A percentile compares a stretch with the other conserved stretches of the same genome.
Evolutionary conservation across 2,329 filamentous ascomycete species (phyloP).

Genomic region (Triangularia verruculosa): DNA sequence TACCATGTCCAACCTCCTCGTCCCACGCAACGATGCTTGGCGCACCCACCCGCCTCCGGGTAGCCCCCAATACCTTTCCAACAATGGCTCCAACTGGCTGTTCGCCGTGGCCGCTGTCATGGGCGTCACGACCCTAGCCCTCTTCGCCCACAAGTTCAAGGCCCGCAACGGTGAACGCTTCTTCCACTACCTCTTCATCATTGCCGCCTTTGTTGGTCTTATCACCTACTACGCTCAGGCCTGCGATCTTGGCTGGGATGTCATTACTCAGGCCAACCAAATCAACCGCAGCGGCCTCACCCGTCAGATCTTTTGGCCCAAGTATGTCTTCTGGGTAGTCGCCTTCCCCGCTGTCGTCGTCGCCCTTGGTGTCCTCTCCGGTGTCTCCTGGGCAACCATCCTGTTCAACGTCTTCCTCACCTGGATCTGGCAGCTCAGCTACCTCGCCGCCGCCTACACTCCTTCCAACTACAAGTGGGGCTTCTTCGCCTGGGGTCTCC

Average conservation of each 20-base stretch:
- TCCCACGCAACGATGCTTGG: conserved; percentile 45
- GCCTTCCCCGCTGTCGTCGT: conserved; percentile 46
- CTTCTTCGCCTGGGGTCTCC: conserved; percentile 52
- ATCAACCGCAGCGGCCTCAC: conserved; percentile 27
- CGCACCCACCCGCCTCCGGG: conserved; percentile 44
- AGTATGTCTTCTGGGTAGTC: conserved; percentile 55
- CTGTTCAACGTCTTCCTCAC: conserved; percentile 47
- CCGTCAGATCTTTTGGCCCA: conserved; percentile 54
- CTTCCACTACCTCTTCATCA: conserved; percentile 55
- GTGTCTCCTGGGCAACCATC: conserved; percentile 56
- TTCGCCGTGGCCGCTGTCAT: conserved; percentile 53
- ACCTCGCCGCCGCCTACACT: conserved; percentile 49
- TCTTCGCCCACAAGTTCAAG: conserved; percentile 40
- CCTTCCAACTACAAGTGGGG: conserved; percentile 55
- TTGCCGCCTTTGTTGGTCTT: conserved; percentile 47
- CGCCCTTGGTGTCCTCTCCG: conserved; percentile 48
- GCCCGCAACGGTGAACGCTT: conserved; percentile 48
- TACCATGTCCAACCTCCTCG: conserved; percentile 35
- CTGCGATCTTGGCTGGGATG: conserved; percentile 47
- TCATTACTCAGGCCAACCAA: conserved; percentile 39
- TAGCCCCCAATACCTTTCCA: conserved; percentile 39
- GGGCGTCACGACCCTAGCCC: conserved; percentile 42
- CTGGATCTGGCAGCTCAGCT: conserved; percentile 52
- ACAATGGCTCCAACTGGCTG: conserved; percentile 53
- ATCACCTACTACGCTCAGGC: conserved; percentile 53